phyloP scores from a whole-genome alignment of 257 asterid species.

The Solanum verrucosum region DNA sequence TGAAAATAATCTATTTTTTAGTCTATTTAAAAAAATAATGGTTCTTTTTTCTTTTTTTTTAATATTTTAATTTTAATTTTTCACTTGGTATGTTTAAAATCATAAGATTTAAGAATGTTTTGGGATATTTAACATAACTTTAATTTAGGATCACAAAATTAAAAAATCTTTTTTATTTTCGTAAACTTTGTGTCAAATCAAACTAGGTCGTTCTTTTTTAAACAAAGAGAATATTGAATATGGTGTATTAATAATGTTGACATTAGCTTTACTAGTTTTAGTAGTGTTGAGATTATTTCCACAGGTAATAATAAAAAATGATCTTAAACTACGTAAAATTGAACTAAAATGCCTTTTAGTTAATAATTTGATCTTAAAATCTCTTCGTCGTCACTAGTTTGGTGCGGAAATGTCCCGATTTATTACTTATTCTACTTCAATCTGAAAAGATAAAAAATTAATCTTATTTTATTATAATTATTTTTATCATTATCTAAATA shows the following conservation, averaged over 20 bases:
- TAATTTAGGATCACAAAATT: no score
- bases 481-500: not conserved
- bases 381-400: not conserved
- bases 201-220: accelerated
- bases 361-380: not conserved
- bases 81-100: accelerated
- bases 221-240: no score
- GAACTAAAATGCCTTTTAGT: not conserved
- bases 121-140: no score
- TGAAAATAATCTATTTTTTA: not conserved
- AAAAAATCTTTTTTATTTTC: no score
- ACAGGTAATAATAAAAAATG: no score
- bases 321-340: not conserved
- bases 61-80: no score
- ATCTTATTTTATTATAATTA: no score
- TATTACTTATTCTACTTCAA: not conserved
- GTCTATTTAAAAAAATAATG: no score
- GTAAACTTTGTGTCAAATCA: no score
- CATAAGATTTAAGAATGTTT: no score
- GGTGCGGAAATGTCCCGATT: not conserved
- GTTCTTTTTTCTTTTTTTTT: accelerated
- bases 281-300: not conserved
- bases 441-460: no score
- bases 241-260: not conserved
- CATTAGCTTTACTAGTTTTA: no score